Conservation (phyloP, 2,329 filamentous ascomycete species). For the Penicillium sp. region DNA sequence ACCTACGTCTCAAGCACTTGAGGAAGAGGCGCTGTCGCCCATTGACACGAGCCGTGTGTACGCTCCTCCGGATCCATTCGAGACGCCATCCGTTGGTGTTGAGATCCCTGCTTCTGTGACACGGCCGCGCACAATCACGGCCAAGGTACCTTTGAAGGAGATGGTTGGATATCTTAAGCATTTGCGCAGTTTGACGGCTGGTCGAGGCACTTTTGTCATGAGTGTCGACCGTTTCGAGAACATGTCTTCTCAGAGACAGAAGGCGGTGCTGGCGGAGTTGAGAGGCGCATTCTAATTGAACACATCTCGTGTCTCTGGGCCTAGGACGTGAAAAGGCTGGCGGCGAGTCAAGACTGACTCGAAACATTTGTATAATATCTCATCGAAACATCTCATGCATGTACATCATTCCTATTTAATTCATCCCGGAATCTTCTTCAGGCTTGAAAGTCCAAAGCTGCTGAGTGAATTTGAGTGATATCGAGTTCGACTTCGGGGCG, state of each 20-base stretch:
- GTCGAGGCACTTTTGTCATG: conserved; percentile 77
- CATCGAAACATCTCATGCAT: neutral
- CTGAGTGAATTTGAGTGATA: too few relatives aligned
- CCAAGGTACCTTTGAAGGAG: conserved; percentile 88
- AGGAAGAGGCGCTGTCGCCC: conserved; percentile 34
- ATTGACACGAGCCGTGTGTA: conserved; percentile 80
- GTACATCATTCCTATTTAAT: conserved; percentile 1
- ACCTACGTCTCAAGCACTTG: conserved; percentile 6
- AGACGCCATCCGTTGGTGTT: conserved; percentile 23
- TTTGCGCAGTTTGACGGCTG: conserved; percentile 82
- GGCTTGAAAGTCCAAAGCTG: too few relatives aligned
- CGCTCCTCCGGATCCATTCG: conserved; percentile 81
- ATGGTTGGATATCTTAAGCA: conserved; percentile 95
- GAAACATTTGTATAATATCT: conserved; percentile 2
- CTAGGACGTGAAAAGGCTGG: neutral
- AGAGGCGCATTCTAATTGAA: conserved; percentile 34
- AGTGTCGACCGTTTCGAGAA: conserved; percentile 70
- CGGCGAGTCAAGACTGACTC: neutral
- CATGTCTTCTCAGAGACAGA: conserved; percentile 63
- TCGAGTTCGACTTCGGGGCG: neutral
- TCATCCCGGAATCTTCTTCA: too few relatives aligned
- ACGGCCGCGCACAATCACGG: conserved; percentile 68
- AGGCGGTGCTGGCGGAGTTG: conserved; percentile 53
- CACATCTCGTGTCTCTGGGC: neutral
- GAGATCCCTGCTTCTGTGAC: conserved; percentile 34